Evolutionary conservation across 805 yeast species (phyloP).

Genomic region (Suhomyces sp.): DNA sequence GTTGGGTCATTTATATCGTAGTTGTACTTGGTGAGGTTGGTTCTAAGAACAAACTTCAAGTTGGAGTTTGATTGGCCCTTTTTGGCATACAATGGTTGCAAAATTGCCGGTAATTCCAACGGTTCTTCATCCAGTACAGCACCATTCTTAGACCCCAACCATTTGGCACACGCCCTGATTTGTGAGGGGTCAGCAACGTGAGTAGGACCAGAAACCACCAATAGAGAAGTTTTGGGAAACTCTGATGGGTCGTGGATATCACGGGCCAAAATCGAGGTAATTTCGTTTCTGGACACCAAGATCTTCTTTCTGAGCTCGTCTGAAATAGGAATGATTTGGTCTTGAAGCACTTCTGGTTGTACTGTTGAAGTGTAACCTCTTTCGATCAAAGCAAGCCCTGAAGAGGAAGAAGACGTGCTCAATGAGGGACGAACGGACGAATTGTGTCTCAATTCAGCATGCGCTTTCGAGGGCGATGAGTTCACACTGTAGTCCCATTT

Average conservation of each 20-base stretch:
- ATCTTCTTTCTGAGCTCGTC: conserved; percentile 27
- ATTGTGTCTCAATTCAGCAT: too few species aligned
- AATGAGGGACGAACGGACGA: too few species aligned
- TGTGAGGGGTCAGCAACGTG: conserved; percentile 29
- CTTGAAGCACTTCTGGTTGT: conserved; percentile 46
- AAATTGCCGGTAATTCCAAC: too few species aligned
- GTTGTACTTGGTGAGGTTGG: conserved; percentile 32
- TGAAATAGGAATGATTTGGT: conserved; percentile 36
- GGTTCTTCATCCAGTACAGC: too few species aligned
- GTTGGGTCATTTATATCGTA: conserved; percentile 18
- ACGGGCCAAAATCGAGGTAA: not conserved
- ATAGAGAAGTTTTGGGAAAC: conserved; percentile 10
- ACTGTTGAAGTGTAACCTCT: conserved; percentile 37
- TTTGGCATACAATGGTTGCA: too few species aligned
- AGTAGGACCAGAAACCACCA: conserved; percentile 44
- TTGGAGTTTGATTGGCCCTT: conserved; percentile 4
- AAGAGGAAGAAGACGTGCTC: too few species aligned
- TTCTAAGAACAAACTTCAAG: conserved; percentile 34
- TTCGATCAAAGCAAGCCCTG: not conserved
- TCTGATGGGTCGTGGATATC: not conserved
- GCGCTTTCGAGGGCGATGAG: too few species aligned
- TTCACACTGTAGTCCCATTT: too few species aligned
- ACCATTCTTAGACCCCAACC: conserved; percentile 27
- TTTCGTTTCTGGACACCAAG: conserved; percentile 25
- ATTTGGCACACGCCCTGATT: conserved; percentile 40